These are phyloP conservation scores for Pezicula rhizophila DNA, from an alignment of 2,329 filamentous ascomycete species.

Conservation along the genomic window DNA sequence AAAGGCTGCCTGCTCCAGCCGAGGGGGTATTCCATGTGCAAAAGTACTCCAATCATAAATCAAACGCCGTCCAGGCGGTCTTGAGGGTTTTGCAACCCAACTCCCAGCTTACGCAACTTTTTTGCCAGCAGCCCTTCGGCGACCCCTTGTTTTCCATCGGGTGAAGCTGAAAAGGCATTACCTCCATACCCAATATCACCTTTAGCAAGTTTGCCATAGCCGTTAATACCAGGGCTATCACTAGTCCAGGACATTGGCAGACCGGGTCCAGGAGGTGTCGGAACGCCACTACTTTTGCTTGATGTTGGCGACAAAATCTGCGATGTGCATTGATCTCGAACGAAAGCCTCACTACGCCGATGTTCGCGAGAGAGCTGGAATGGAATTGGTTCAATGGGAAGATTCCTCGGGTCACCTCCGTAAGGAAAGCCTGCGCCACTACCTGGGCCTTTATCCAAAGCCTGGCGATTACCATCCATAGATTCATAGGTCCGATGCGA, in stretches of 20 bases:
- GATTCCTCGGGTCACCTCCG: conserved; percentile 20
- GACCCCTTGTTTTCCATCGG: conserved; percentile 34
- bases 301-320: conserved; percentile 29
- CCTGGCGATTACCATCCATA: conserved; percentile 22
- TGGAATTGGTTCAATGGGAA: conserved; percentile 45
- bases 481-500: conserved; percentile 20
- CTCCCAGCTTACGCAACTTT: conserved; percentile 48
- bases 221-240: conserved; percentile 22
- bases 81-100: conserved; percentile 12
- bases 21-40: conserved; percentile 21
- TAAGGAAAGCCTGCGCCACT: conserved; percentile 14
- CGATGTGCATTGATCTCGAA: conserved; percentile 13
- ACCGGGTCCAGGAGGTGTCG: conserved; percentile 28
- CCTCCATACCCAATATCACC: conserved; percentile 59
- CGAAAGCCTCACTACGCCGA: conserved; percentile 4
- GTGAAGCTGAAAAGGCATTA: conserved; percentile 39
- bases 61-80: conserved; percentile 16
- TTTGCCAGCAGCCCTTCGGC: conserved; percentile 66
- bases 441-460: conserved; percentile 17
- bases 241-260: conserved; percentile 19
- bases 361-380: conserved; percentile 33
- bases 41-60: conserved; percentile 19
- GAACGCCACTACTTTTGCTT: conserved; percentile 21
- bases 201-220: conserved; percentile 63
- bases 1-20: conserved; percentile 10